phyloP scores from a whole-genome alignment of 2,329 filamentous ascomycete genomes.

The Ceratocystis huliohia region DNA sequence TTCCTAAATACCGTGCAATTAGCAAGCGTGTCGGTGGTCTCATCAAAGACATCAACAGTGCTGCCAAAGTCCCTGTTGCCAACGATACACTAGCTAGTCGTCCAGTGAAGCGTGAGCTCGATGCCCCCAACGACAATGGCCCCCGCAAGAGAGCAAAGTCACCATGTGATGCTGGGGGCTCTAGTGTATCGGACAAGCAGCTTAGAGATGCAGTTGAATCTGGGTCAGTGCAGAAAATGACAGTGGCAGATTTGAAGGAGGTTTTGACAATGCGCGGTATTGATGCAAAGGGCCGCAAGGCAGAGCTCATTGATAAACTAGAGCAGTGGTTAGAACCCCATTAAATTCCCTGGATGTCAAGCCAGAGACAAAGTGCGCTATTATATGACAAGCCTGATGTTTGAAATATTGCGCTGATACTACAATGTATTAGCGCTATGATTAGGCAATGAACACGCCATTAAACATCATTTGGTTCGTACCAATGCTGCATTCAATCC shows the following conservation, averaged over 20 bases:
- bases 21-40: constrained; percentile 74
- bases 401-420: not conserved
- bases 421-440: no score
- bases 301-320: constrained; percentile 41
- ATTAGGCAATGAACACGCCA: not conserved
- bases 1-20: constrained; percentile 77
- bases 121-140: constrained; percentile 29
- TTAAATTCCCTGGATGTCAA: not conserved
- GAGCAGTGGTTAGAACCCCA: constrained; percentile 43
- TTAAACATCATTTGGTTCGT: not conserved
- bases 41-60: constrained; percentile 60
- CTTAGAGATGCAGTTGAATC: constrained; percentile 35
- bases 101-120: constrained; percentile 9
- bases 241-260: constrained; percentile 41
- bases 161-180: constrained; percentile 26
- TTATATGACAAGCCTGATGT: no score
- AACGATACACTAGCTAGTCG: constrained; percentile 27
- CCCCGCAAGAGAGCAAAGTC: constrained; percentile 37
- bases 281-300: constrained; percentile 40
- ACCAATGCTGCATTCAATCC: not conserved
- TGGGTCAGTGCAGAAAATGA: constrained; percentile 40
- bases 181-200: constrained; percentile 34
- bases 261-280: constrained; percentile 37
- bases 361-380: not conserved
- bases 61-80: constrained; percentile 41